phyloP scores from a whole-genome alignment of 2,329 filamentous ascomycete species.

The Colletotrichum eremochloae region DNA sequence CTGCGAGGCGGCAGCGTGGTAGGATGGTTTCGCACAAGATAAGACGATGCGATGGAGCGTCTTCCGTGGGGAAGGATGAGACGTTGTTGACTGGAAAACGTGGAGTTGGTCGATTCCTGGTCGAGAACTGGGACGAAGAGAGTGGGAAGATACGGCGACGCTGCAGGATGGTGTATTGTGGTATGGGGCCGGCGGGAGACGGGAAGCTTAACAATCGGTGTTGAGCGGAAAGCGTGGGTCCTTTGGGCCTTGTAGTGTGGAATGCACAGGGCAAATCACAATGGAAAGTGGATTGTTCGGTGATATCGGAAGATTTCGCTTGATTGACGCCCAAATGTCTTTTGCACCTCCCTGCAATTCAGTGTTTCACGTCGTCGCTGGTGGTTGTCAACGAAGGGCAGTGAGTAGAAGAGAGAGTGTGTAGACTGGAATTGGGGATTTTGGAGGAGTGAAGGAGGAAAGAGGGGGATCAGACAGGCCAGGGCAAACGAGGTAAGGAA shows the following conservation, averaged over 20 bases:
- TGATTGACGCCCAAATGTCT: constrained; percentile 41
- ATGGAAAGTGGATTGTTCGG: constrained; percentile 38
- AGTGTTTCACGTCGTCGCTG: constrained; percentile 26
- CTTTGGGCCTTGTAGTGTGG: constrained; percentile 32
- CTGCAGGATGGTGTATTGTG: constrained; percentile 13
- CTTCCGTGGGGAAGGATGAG: neutral
- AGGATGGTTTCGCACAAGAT: neutral
- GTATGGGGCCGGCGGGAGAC: constrained; percentile 40
- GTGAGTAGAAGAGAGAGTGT: constrained; percentile 14
- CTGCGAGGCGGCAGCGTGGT: neutral
- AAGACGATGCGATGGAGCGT: constrained; percentile 3
- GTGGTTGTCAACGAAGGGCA: constrained; percentile 6
- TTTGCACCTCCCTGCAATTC: constrained; percentile 31
- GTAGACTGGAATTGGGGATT: constrained; percentile 36
- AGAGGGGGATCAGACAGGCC: constrained; percentile 32
- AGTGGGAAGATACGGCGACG: constrained; percentile 13
- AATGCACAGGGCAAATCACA: constrained; percentile 40
- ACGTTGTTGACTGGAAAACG: constrained; percentile 1
- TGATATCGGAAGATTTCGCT: constrained; percentile 23
- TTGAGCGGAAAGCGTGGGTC: constrained; percentile 41
- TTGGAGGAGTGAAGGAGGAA: constrained; percentile 23
- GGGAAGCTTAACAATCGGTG: constrained; percentile 42
- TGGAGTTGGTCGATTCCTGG: constrained; percentile 2
- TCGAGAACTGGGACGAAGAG: constrained; percentile 2
- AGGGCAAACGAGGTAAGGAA: constrained; percentile 35